Base-by-base conservation (phyloP, 1,139 yeast species). In the Yamadazyma blattariae region DNA sequence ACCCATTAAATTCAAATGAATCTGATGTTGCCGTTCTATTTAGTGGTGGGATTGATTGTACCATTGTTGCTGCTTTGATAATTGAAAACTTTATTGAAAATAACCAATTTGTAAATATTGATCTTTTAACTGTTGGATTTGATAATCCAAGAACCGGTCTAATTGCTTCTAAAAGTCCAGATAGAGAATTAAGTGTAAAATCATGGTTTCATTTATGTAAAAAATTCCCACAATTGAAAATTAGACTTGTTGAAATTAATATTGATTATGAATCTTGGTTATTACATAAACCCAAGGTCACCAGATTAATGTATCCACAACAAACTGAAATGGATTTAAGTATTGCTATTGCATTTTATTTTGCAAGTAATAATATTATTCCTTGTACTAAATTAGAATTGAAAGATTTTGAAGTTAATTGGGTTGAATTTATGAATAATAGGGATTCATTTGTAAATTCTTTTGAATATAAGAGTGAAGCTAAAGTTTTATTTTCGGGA, bases 11-110 rank as follows among this genome's bases (percentile, higher is more conserved):
- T 40, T 43, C 56, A 10, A 57, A 56, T 12, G 63, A 52, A 18
- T 56, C 74, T 3, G 49, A 45, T 24, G 54, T 85, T 18, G 88
- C 87, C 0, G 67, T 92, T 1, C 60, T 92, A 24, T 92, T 88
- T 53, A 88, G 97, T 27, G 98, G 99, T 1, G 99, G 98, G 0
- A 65, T 92, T 8, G 98, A 92, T 51, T 92, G 98, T 54, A 83
- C 97, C 0, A 61, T 92, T 1, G 51, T 92, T 11, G 89, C 95
- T 15, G 63, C 64, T 1, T 37, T 68, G 14, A 44, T 67, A n/a
- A 57, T 67, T 33, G 58, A 61, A 31, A 57, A 63, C 36, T 35
- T 46, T 27, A 36, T 38, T 10, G 42, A 39, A 7, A 19, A 22
- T 23, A n/a, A 30, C 1, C 30, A 30, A n/a, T 24, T 32, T 2